phyloP scores from a whole-genome alignment of 768 basidiomycete genomes.

The Collybia nuda region DNA sequence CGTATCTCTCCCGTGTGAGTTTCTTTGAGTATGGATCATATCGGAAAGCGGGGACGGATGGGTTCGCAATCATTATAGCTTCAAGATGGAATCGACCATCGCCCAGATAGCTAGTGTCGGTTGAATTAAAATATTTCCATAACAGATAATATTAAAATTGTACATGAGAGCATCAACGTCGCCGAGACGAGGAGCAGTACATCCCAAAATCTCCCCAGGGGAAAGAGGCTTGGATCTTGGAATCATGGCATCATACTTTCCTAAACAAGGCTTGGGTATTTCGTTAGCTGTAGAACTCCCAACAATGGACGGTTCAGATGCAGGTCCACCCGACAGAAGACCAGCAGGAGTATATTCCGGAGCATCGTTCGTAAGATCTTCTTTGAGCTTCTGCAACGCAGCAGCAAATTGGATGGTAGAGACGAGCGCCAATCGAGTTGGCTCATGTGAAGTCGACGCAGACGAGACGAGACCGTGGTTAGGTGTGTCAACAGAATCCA shows the following conservation, averaged over 20 bases:
- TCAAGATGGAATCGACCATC: slow-evolving; percentile 99
- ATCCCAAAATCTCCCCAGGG: slow-evolving; percentile 96
- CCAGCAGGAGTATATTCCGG: slow-evolving; percentile 14
- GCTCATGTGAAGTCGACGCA: slow-evolving; percentile 16
- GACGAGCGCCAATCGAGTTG: slow-evolving; percentile 84
- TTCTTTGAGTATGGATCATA: slow-evolving; percentile 99
- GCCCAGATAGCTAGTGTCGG: slow-evolving; percentile 76
- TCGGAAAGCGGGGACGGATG: slow-evolving; percentile 89
- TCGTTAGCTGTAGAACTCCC: slow-evolving; percentile 1
- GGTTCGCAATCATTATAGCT: slow-evolving; percentile 99
- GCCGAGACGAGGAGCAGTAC: slow-evolving; percentile 83
- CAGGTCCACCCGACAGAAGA: slow-evolving; percentile 7
- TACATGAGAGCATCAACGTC: slow-evolving; percentile 91
- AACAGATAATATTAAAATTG: slow-evolving; percentile 22
- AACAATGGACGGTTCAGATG: not conserved
- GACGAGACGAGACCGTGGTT: slow-evolving; percentile 13
- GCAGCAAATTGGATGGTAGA: slow-evolving; percentile 98
- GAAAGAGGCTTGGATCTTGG: slow-evolving; percentile 90
- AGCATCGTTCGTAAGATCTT: slow-evolving; percentile 59
- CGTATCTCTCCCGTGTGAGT: slow-evolving; percentile 88
- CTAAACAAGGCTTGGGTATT: slow-evolving; percentile 43
- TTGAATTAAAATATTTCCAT: slow-evolving; percentile 6
- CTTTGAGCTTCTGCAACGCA: slow-evolving; percentile 83
- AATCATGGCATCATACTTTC: slow-evolving; percentile 72
- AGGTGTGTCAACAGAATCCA: slow-evolving; percentile 4